A percentile compares a stretch with the other conserved stretches of the same genome.
Conservation (phyloP, 805 yeast genomes). For the Ogataea ganodermae region DNA sequence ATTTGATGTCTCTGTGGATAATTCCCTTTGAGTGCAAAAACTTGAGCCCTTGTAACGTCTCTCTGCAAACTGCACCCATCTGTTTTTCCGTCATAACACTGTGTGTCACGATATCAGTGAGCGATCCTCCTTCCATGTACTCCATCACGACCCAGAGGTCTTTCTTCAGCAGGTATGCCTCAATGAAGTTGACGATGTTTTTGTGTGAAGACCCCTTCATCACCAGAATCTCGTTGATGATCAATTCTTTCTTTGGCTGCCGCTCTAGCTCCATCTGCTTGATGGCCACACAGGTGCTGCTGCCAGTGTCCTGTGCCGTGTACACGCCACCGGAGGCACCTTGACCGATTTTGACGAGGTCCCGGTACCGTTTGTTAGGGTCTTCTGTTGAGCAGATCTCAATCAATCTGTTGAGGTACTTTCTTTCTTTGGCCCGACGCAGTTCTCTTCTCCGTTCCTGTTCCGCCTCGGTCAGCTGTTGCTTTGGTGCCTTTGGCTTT, state of each 20-base stretch:
- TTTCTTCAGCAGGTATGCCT: conserved; percentile 73
- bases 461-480: conserved; percentile 51
- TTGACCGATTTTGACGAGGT: conserved; percentile 87
- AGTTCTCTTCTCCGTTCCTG: conserved; percentile 77
- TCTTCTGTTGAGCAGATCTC: conserved; percentile 84
- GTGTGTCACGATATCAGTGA: conserved; percentile 94
- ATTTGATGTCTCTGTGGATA: conserved; percentile 93
- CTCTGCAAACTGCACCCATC: conserved; percentile 92
- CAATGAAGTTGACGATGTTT: conserved; percentile 92
- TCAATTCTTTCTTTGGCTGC: conserved; percentile 94
- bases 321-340: conserved; percentile 98
- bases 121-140: conserved; percentile 97
- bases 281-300: conserved; percentile 75
- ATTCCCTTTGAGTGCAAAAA: conserved; percentile 91
- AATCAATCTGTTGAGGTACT: conserved; percentile 67
- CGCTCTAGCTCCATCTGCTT: conserved; percentile 94
- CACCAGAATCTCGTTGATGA: conserved; percentile 91
- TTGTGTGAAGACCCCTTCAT: conserved; percentile 91
- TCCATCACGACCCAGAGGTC: conserved; percentile 98
- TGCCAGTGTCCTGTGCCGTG: conserved; percentile 70
- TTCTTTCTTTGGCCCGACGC: conserved; percentile 68
- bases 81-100: conserved; percentile 88
- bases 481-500: conserved; percentile 27
- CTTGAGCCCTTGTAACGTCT: conserved; percentile 81
- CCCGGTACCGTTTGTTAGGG: conserved; percentile 69